Percentiles rank a stretch among this genome's conserved stretches.
phyloP scores from a whole-genome alignment of 192 early-diverging fungal genomes.

The Umbelopsis isabellina region DNA sequence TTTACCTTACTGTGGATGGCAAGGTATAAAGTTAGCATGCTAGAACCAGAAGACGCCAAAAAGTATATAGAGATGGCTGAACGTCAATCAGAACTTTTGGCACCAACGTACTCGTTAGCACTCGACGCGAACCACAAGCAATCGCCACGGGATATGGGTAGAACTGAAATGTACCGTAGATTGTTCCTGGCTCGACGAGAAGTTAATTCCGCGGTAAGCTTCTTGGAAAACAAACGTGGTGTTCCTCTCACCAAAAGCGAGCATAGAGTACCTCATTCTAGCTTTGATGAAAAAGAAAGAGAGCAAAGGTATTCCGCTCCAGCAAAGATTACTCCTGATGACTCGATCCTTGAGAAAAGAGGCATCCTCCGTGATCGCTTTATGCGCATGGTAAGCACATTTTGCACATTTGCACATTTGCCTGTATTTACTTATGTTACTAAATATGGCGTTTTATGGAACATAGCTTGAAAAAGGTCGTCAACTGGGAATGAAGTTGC shows the following conservation, averaged over 20 bases:
- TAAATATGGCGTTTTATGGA: background rate
- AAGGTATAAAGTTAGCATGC: conserved; percentile 17
- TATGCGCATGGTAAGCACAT: background rate
- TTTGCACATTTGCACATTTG: background rate
- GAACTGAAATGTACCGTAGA: conserved; percentile 22
- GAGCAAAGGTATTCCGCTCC: background rate
- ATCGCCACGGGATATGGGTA: background rate
- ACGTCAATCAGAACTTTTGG: conserved; percentile 11
- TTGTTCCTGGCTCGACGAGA: conserved; percentile 16
- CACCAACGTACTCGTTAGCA: background rate
- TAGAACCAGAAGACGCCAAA: conserved; percentile 9
- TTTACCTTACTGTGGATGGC: conserved; percentile 16
- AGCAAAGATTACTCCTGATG: background rate
- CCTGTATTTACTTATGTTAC: background rate
- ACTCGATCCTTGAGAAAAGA: background rate
- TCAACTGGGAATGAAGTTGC: background rate
- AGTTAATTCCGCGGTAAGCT: background rate
- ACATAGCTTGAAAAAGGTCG: background rate
- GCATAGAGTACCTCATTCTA: background rate
- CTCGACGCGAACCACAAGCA: background rate
- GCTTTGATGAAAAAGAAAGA: background rate
- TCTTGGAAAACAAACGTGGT: conserved; percentile 24
- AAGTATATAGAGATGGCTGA: conserved; percentile 30
- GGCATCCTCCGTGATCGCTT: conserved; percentile 14
- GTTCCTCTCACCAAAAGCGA: background rate